Conservation (phyloP, 768 basidiomycete species). For the Suillus subalutaceus region DNA sequence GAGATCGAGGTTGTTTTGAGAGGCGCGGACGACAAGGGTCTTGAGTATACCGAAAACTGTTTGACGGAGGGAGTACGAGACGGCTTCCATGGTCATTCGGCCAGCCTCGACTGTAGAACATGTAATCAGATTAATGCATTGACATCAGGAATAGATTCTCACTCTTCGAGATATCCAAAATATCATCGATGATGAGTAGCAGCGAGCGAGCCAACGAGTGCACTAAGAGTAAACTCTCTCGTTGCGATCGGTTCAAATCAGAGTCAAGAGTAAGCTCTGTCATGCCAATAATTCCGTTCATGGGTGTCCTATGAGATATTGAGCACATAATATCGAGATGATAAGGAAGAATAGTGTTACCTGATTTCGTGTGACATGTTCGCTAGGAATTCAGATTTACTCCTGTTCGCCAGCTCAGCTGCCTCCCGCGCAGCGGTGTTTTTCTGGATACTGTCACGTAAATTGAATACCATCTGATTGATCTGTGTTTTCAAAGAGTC, state of each 20-base stretch:
- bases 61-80: slow-evolving; percentile 96
- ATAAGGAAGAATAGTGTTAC: slow-evolving; percentile 45
- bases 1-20: slow-evolving; percentile 94
- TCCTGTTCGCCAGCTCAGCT: slow-evolving; percentile 95
- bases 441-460: slow-evolving; percentile 97
- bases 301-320: slow-evolving; percentile 76
- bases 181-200: slow-evolving; percentile 97
- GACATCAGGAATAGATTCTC: slow-evolving; percentile 34
- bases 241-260: slow-evolving; percentile 90
- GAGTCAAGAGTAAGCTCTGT: slow-evolving; percentile 97
- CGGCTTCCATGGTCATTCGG: slow-evolving; percentile 99
- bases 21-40: slow-evolving; percentile 95
- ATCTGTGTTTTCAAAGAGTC: slow-evolving; percentile 99
- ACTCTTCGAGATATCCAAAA: slow-evolving; percentile 99
- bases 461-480: slow-evolving; percentile 98
- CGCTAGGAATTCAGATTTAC: slow-evolving; percentile 97
- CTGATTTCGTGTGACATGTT: slow-evolving; percentile 98
- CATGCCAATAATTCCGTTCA: slow-evolving; percentile 99
- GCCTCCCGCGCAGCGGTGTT: slow-evolving; percentile 97
- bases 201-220: slow-evolving; percentile 93
- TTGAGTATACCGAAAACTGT: slow-evolving; percentile 98
- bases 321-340: not conserved
- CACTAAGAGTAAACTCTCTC: slow-evolving; percentile 94
- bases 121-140: slow-evolving; percentile 14
- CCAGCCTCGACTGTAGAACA: slow-evolving; percentile 85